These are phyloP conservation scores for Fusarium guadeloupense DNA, from an alignment of 2,329 filamentous ascomycete species.

Conservation along the genomic window DNA sequence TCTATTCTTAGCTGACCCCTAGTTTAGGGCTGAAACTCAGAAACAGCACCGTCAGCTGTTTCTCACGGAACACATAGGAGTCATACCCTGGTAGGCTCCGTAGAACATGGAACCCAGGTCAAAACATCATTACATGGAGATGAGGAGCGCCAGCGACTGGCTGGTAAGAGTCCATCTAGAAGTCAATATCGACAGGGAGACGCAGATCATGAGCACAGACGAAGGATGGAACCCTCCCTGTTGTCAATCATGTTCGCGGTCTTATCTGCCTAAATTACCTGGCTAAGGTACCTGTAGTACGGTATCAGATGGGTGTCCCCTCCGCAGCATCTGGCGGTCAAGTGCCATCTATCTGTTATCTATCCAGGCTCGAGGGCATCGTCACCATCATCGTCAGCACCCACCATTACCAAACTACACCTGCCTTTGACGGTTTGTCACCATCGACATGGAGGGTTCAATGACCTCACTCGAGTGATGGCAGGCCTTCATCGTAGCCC, in stretches of 20 bases:
- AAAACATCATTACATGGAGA: constrained; percentile 17
- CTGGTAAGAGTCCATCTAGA: constrained; percentile 2
- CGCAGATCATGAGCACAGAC: constrained; percentile 19
- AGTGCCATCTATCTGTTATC: too few species aligned
- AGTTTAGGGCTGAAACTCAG: constrained; percentile 7
- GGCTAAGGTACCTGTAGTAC: neutral
- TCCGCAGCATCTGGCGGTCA: neutral
- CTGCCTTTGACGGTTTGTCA: constrained; percentile 10
- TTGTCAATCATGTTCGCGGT: neutral
- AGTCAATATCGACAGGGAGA: neutral
- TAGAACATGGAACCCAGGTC: constrained; percentile 9
- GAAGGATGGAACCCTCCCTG: constrained; percentile 1
- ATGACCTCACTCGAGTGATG: constrained; percentile 34
- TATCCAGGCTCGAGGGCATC: too few species aligned
- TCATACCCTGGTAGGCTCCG: constrained; percentile 31
- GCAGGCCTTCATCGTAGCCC: constrained; percentile 34
- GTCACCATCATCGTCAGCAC: constrained; percentile 1
- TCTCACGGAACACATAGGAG: constrained; percentile 14
- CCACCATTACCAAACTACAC: constrained; percentile 7
- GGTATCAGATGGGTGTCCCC: neutral
- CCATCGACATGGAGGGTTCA: constrained; percentile 29
- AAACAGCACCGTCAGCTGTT: neutral
- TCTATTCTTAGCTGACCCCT: constrained; percentile 11
- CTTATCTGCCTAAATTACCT: constrained; percentile 27
- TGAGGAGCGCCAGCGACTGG: constrained; percentile 13